A percentile compares a stretch with the other conserved stretches of the same genome.
These are phyloP conservation scores for Citrus glauca DNA, from an alignment of 345 rosid species.

Conservation along the genomic window DNA sequence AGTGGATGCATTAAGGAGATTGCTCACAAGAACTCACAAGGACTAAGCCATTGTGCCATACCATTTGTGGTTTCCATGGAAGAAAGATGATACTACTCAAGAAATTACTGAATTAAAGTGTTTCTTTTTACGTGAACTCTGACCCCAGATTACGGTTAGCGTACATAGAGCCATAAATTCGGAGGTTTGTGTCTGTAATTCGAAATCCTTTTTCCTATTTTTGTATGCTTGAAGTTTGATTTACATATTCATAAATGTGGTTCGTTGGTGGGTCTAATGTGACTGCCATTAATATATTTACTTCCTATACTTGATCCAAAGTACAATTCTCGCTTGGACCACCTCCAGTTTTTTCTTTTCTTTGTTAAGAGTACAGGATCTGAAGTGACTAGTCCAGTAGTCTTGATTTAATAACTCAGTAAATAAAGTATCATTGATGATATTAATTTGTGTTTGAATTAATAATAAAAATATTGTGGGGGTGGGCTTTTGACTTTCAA, in stretches of 20 bases:
- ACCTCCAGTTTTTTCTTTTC: not conserved
- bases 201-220: not conserved
- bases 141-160: not conserved
- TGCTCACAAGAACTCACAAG: too few species aligned
- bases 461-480: too few species aligned
- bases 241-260: constrained; percentile 21
- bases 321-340: not conserved
- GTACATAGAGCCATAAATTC: constrained; percentile 17
- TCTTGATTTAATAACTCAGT: too few species aligned
- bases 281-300: constrained; percentile 36
- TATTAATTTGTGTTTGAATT: too few species aligned
- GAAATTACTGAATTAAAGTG: constrained; percentile 25
- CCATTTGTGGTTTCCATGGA: constrained; percentile 12
- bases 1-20: constrained; percentile 5
- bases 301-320: not conserved
- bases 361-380: not conserved
- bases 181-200: not conserved
- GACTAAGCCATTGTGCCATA: not conserved
- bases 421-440: too few species aligned
- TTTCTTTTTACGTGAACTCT: constrained; percentile 39
- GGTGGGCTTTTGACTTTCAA: too few species aligned
- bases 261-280: constrained; percentile 28
- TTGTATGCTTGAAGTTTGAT: not conserved
- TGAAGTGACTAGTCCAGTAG: too few species aligned
- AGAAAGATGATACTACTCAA: constrained; percentile 8